Percentiles rank a stretch among this genome's conserved stretches.
These are phyloP conservation scores for Tylopilus plumbeoviolaceoides DNA, from an alignment of 768 basidiomycete genomes.

Conservation along the genomic window DNA sequence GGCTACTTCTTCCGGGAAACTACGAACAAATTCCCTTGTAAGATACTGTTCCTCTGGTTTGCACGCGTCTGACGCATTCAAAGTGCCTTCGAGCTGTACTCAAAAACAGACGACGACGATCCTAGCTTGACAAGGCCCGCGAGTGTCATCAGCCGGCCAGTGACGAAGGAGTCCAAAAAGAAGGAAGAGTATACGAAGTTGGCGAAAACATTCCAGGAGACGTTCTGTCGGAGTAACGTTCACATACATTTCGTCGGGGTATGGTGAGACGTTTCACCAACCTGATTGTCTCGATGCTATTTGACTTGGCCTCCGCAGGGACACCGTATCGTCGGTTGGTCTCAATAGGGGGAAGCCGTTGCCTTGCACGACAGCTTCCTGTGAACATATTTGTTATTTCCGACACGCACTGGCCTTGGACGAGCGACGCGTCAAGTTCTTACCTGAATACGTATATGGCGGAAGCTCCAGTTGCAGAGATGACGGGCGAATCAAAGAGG, in stretches of 20 bases:
- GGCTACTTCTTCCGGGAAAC: slow-evolving; percentile 39
- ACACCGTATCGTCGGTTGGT: slow-evolving; percentile 46
- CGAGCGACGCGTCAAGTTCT: slow-evolving; percentile 44
- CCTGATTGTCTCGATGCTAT: not conserved
- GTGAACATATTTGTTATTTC: slow-evolving; percentile 38
- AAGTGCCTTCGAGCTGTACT: slow-evolving; percentile 40
- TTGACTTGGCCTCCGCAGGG: slow-evolving; percentile 28
- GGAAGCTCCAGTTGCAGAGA: slow-evolving; percentile 12
- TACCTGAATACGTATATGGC: slow-evolving; percentile 40
- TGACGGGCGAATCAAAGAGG: slow-evolving; percentile 34
- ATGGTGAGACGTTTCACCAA: slow-evolving; percentile 30
- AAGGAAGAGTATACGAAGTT: slow-evolving; percentile 19
- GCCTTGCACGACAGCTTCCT: slow-evolving; percentile 29
- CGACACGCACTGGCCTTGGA: slow-evolving; percentile 47
- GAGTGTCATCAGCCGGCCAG: slow-evolving; percentile 7
- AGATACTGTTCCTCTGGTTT: not conserved
- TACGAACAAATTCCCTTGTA: slow-evolving; percentile 41
- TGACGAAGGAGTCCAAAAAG: slow-evolving; percentile 9
- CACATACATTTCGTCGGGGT: slow-evolving; percentile 43
- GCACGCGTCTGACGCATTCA: not conserved
- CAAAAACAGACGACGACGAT: slow-evolving; percentile 21
- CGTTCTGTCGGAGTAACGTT: slow-evolving; percentile 34
- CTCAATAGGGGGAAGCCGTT: slow-evolving; percentile 28
- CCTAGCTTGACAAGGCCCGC: slow-evolving; percentile 4
- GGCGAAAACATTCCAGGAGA: slow-evolving; percentile 29